Evolutionary conservation across 2,329 filamentous ascomycete species (phyloP).

Genomic region (Curvularia eragrostidis): DNA sequence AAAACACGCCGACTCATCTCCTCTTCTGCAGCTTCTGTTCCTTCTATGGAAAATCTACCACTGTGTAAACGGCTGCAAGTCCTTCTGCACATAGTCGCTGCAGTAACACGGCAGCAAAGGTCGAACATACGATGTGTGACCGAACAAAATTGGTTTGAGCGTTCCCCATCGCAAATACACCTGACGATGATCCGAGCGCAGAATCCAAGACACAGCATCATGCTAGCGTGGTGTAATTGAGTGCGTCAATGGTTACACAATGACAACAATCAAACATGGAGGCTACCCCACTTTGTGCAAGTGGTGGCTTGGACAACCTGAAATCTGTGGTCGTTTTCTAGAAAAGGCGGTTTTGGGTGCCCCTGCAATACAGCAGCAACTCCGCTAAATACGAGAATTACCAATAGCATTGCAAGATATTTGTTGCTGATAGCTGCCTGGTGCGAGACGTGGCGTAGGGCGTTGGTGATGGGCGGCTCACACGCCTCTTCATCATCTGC

Average conservation of each 20-base stretch:
- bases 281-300: constrained; percentile 16
- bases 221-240: constrained; percentile 8
- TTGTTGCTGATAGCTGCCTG: background rate
- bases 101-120: constrained; percentile 7
- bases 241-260: constrained; percentile 19
- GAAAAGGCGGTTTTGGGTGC: background rate
- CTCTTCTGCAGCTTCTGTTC: constrained; percentile 2
- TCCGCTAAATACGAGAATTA: background rate
- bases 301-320: constrained; percentile 3
- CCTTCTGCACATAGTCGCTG: constrained; percentile 3
- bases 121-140: constrained; percentile 12
- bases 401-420: background rate
- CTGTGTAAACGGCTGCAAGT: background rate
- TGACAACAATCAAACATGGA: constrained; percentile 6
- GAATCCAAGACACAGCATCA: constrained; percentile 12
- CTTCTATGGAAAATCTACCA: background rate
- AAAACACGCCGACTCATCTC: background rate
- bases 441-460: constrained; percentile 2
- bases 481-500: constrained; percentile 1
- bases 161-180: constrained; percentile 15
- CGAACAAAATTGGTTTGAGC: constrained; percentile 1
- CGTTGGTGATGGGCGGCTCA: background rate
- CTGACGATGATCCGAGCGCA: constrained; percentile 20
- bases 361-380: constrained; percentile 2
- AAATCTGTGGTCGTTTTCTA: constrained; percentile 3